Conservation (phyloP, 2,329 filamentous ascomycete genomes). For the Aspergillus pseudonomiae region DNA sequence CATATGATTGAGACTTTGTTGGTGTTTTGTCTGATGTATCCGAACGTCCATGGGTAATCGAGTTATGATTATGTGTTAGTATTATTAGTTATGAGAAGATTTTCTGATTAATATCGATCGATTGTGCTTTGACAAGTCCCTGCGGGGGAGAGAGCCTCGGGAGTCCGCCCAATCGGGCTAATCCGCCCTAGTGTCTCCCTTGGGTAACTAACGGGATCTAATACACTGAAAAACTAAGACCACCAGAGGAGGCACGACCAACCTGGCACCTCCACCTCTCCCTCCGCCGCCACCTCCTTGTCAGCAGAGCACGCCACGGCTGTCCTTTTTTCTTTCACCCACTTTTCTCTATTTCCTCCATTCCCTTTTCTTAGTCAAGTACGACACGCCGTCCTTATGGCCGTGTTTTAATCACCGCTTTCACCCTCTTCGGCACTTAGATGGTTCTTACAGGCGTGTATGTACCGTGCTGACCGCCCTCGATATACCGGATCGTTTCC, state of each 20-base stretch:
- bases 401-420: conserved; percentile 24
- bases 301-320: conserved; percentile 33
- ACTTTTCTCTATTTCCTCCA: conserved; percentile 19
- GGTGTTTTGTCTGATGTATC: neutral
- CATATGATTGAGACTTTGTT: neutral
- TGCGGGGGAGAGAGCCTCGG: conserved; percentile 19
- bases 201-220: conserved; percentile 7
- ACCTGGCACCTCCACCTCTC: conserved; percentile 23
- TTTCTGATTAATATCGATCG: neutral
- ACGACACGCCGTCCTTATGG: conserved; percentile 9
- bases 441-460: conserved; percentile 26
- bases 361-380: conserved; percentile 9
- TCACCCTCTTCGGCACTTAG: conserved; percentile 21
- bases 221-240: conserved; percentile 12
- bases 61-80: neutral
- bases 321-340: conserved; percentile 10
- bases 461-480: conserved; percentile 26
- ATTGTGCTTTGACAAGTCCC: conserved; percentile 7
- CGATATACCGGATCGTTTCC: conserved; percentile 20
- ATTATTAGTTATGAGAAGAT: neutral
- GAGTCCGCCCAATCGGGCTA: conserved; percentile 21
- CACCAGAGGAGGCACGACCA: conserved; percentile 18
- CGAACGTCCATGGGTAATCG: neutral
- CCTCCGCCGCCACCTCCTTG: conserved; percentile 32
- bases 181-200: conserved; percentile 10